Percentiles rank a stretch among this genome's conserved stretches.
phyloP scores from a whole-genome alignment of 23 red algal species.

The Gracilaria domingensis region DNA sequence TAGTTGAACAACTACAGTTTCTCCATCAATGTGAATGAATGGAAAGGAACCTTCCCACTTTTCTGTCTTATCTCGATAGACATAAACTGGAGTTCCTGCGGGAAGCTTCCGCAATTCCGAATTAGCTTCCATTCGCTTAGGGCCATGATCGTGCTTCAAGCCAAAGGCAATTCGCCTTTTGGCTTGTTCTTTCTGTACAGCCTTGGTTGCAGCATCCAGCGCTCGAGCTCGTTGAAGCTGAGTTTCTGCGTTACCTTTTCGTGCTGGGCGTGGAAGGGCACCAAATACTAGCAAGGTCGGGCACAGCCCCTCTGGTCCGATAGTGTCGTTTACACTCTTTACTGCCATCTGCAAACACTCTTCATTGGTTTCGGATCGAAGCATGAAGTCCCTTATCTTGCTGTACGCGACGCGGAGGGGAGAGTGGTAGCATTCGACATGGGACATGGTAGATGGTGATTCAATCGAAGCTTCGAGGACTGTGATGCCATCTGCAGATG shows the following conservation, averaged over 20 bases:
- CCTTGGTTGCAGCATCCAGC: conserved; percentile 20
- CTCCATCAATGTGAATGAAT: conserved; percentile 36
- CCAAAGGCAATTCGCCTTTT: neutral
- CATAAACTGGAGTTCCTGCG: conserved; percentile 13
- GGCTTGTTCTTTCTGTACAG: conserved; percentile 33
- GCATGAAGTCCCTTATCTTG: neutral
- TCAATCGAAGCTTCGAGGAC: conserved; percentile 46
- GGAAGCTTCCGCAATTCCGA: conserved; percentile 36
- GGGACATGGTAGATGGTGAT: conserved; percentile 14
- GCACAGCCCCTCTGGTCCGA: conserved; percentile 32
- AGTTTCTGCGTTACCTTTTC: neutral
- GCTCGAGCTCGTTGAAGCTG: conserved; percentile 23
- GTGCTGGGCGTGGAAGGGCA: conserved; percentile 12
- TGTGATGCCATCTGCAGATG: neutral
- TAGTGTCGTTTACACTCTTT: conserved; percentile 31
- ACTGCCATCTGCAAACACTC: conserved; percentile 34
- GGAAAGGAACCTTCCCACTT: conserved; percentile 36
- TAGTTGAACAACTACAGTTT: conserved; percentile 32
- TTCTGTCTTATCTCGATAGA: neutral
- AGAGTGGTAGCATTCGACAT: conserved; percentile 49
- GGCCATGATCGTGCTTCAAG: conserved; percentile 38
- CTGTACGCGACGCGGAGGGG: conserved; percentile 26
- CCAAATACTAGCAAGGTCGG: conserved; percentile 25
- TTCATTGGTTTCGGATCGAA: conserved; percentile 8
- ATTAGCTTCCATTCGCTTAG: conserved; percentile 4